Evolutionary conservation across 371 early-diverging fungal species (phyloP), one percentile per base, ranked within the genome.

Genomic region (Rhizopus sp.): DNA sequence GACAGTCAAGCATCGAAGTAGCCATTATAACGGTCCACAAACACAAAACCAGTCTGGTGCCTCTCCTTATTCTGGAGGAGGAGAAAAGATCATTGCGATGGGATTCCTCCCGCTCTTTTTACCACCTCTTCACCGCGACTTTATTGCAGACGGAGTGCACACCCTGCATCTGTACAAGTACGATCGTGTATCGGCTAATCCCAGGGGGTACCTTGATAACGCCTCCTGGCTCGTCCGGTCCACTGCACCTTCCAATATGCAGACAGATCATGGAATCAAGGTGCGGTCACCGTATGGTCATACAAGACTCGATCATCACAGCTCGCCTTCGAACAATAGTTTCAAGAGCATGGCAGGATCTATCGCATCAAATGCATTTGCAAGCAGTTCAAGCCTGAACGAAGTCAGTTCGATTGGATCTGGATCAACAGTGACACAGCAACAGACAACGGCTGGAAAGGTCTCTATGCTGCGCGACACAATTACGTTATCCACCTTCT

Each of bases 61-160:
- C 0, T 60, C 61, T 38, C 54, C 54, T 38, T 38, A 48, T 5
- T 9, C 62, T 16, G 33, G 56, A 16, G 60, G 56, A 10, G 52
- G 55, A 8, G 82, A 81, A 45, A 80, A 77, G 47, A 60, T 72
- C 5, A 49, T 81, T 7, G 79, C 81, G 1, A 78, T 80, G 64
- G 84, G 77, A 0, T 86, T 82, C 51, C 45, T 89, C n/a, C 89
- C 90, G 0, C 59, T 90, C n/a, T 71, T 83, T 10, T 41, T 77
- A n/a, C 73, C 80, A 8, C 77, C 81, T 3, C 48, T 65, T 5
- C 76, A 82, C 42, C 73, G 74, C 38, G 82, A 87, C 34, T 85
- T 88, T 53, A 65, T 90, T 3, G 72, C 76, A 3, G 88, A 92
- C 64, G 84, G 80, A 7, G 53, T 63, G 2, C 90, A 92, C 62